A percentile compares a stretch with the other conserved stretches of the same genome.
Evolutionary conservation across 73 alveolate species (phyloP).

Genomic region (Paramecium primaurelia): DNA sequence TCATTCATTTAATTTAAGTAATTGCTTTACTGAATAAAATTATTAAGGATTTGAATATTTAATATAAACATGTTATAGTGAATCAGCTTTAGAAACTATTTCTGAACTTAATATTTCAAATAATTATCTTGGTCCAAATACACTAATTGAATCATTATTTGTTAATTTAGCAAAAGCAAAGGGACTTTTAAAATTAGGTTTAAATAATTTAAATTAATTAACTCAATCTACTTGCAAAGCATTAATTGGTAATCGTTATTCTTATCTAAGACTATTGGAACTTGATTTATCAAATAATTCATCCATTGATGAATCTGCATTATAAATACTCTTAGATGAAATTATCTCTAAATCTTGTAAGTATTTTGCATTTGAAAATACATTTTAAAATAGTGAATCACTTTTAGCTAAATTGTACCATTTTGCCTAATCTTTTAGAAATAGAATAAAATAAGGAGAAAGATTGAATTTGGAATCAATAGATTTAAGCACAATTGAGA

Average conservation of each 20-base stretch:
- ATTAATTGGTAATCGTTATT: neutral
- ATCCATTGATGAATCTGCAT: neutral
- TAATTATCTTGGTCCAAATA: neutral
- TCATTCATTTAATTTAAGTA: neutral
- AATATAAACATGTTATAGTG: neutral
- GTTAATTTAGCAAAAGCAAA: neutral
- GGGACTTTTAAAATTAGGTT: neutral
- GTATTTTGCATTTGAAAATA: neutral
- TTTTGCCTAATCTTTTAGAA: neutral
- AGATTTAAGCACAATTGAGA: neutral
- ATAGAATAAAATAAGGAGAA: neutral
- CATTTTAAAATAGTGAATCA: neutral
- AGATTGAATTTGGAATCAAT: neutral
- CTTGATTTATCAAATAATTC: neutral
- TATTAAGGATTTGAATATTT: neutral
- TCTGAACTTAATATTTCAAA: neutral
- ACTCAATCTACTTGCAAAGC: neutral
- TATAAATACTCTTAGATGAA: neutral
- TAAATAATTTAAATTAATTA: neutral
- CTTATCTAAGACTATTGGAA: neutral
- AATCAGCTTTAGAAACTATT: neutral
- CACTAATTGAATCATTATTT: neutral
- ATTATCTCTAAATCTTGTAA: conserved; percentile 4
- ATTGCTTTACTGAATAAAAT: neutral
- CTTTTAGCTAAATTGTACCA: neutral